phyloP scores from a whole-genome alignment of 306 rosid species.

The Cucumis cinereus region DNA sequence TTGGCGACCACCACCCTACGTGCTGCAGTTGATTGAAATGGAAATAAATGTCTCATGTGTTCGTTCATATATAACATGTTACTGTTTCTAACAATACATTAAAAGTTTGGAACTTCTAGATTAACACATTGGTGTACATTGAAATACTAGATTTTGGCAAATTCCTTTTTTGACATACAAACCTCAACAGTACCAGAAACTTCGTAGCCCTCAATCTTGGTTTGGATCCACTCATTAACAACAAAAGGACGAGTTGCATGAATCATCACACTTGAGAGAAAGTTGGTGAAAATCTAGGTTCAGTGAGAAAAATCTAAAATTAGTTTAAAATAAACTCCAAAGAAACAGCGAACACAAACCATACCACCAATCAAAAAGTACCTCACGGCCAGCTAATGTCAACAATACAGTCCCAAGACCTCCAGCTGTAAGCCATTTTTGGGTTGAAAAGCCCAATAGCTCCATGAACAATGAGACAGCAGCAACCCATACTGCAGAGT shows the following conservation, averaged over 20 bases:
- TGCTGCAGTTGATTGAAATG: slow-evolving; percentile 42
- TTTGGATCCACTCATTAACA: slow-evolving; percentile 88
- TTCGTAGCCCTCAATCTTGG: slow-evolving; percentile 90
- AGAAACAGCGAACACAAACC: slow-evolving; percentile 5
- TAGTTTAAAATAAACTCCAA: slow-evolving; percentile 9
- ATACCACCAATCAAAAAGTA: slow-evolving; percentile 15
- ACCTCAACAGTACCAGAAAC: slow-evolving; percentile 98
- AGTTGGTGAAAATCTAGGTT: slow-evolving; percentile 83
- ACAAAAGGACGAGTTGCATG: slow-evolving; percentile 96
- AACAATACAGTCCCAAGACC: slow-evolving; percentile 96
- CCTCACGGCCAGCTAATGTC: slow-evolving; percentile 99
- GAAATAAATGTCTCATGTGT: neutral
- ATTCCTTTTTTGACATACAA: slow-evolving; percentile 14
- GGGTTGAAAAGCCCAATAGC: slow-evolving; percentile 90
- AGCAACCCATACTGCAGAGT: slow-evolving; percentile 93
- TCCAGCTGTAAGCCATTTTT: slow-evolving; percentile 94
- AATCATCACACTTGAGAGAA: slow-evolving; percentile 91
- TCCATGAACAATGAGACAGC: slow-evolving; percentile 91
- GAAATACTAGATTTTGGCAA: neutral
- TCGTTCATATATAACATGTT: too few species aligned
- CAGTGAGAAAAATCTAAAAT: slow-evolving; percentile 10
- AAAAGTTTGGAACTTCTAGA: neutral
- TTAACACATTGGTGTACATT: neutral
- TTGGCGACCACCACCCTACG: slow-evolving; percentile 99
- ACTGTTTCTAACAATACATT: neutral